Evolutionary conservation across 2,329 filamentous ascomycete species (phyloP).

Genomic region (Diaporthe capsici): DNA sequence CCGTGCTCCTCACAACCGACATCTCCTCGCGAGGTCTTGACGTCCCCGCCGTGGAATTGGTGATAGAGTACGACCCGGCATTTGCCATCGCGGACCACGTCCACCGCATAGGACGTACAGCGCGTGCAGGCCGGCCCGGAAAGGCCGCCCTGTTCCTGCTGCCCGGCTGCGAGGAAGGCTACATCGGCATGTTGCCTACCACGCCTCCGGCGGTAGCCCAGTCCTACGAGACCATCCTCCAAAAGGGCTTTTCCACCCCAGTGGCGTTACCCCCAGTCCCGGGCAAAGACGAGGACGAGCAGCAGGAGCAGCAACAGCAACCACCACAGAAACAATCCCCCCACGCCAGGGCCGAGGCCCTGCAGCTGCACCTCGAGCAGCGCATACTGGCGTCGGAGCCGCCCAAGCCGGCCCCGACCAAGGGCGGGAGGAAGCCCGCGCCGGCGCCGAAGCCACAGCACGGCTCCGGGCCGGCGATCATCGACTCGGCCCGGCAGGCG

Average conservation of each 20-base stretch:
- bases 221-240: slow-evolving; percentile 68
- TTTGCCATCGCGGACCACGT: slow-evolving; percentile 95
- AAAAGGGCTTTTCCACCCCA: slow-evolving; percentile 74
- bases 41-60: slow-evolving; percentile 92
- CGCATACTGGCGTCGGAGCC: slow-evolving; percentile 60
- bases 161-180: slow-evolving; percentile 92
- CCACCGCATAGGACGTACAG: slow-evolving; percentile 94
- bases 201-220: slow-evolving; percentile 64
- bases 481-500: slow-evolving; percentile 86
- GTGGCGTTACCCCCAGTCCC: slow-evolving; percentile 71
- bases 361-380: slow-evolving; percentile 73
- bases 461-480: slow-evolving; percentile 66
- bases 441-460: slow-evolving; percentile 23
- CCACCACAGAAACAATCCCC: slow-evolving; percentile 62
- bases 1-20: slow-evolving; percentile 92
- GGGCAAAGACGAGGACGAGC: slow-evolving; percentile 70
- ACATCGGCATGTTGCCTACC: slow-evolving; percentile 78
- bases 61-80: slow-evolving; percentile 96
- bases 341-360: slow-evolving; percentile 64
- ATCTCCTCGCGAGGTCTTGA: slow-evolving; percentile 96
- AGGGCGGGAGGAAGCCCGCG: slow-evolving; percentile 57
- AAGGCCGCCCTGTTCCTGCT: slow-evolving; percentile 91
- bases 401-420: slow-evolving; percentile 40
- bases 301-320: slow-evolving; percentile 56
- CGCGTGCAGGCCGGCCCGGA: slow-evolving; percentile 89